Conservation (phyloP, 768 basidiomycete genomes). For the Amylocystis lapponica region DNA sequence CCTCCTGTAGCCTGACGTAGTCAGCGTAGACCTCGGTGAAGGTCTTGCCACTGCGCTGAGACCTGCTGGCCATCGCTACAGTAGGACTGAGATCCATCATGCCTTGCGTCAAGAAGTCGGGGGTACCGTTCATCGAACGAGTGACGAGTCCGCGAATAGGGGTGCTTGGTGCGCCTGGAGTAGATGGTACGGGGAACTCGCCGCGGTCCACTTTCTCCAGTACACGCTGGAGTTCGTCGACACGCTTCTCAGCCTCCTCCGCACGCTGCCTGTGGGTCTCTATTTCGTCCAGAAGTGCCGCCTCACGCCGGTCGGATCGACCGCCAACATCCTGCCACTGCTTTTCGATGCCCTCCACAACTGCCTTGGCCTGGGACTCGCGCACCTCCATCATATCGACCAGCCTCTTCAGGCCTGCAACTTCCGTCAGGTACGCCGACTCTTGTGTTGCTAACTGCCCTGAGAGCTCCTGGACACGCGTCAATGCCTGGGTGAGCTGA, state of each 20-base stretch:
- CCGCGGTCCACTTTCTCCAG: slow-evolving; percentile 66
- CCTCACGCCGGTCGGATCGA: slow-evolving; percentile 62
- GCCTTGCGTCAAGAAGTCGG: slow-evolving; percentile 42
- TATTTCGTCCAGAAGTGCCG: slow-evolving; percentile 59
- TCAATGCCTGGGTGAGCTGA: slow-evolving; percentile 72
- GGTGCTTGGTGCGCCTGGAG: slow-evolving; percentile 17
- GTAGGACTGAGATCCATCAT: slow-evolving; percentile 80
- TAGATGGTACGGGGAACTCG: slow-evolving; percentile 54
- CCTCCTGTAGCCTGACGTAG: slow-evolving; percentile 81
- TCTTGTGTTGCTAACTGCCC: slow-evolving; percentile 83
- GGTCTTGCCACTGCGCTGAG: slow-evolving; percentile 79
- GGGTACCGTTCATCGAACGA: slow-evolving; percentile 37
- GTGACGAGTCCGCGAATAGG: slow-evolving; percentile 34
- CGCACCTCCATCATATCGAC: slow-evolving; percentile 84
- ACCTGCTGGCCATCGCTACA: slow-evolving; percentile 76
- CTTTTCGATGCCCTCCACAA: slow-evolving; percentile 75
- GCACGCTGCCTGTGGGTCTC: slow-evolving; percentile 65
- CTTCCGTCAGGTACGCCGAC: slow-evolving; percentile 74
- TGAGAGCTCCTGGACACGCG: slow-evolving; percentile 68
- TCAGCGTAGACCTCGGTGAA: slow-evolving; percentile 95
- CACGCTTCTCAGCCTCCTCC: slow-evolving; percentile 64
- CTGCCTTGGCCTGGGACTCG: slow-evolving; percentile 76
- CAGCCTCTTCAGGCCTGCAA: slow-evolving; percentile 64
- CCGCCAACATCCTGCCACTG: slow-evolving; percentile 77
- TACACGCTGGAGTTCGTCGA: slow-evolving; percentile 70